Conservation (phyloP, 257 asterid species). For the Capsicum baccatum region DNA sequence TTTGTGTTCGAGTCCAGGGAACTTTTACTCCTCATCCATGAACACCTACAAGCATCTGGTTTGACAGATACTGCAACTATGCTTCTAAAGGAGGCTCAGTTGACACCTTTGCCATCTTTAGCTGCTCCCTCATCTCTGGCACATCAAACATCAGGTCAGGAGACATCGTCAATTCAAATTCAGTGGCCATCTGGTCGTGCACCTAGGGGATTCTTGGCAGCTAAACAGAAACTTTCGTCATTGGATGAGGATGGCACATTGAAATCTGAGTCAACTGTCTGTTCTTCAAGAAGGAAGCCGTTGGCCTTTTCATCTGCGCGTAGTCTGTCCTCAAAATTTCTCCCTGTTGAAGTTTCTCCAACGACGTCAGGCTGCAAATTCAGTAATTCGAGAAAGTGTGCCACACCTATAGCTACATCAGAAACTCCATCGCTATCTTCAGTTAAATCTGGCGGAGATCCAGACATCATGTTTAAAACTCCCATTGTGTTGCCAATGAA, state of each 20-base stretch:
- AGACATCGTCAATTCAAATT: slow-evolving; percentile 61
- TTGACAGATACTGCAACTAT: slow-evolving; percentile 67
- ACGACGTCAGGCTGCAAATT: slow-evolving; percentile 49
- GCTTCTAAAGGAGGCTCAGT: slow-evolving; percentile 87
- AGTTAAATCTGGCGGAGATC: slow-evolving; percentile 54
- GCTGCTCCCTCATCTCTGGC: slow-evolving; percentile 86
- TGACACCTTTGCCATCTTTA: slow-evolving; percentile 88
- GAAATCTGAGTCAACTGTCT: slow-evolving; percentile 54
- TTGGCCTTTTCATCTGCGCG: slow-evolving; percentile 48
- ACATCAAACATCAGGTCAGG: slow-evolving; percentile 74
- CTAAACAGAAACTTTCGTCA: slow-evolving; percentile 51
- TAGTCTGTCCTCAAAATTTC: slow-evolving; percentile 46
- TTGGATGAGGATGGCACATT: slow-evolving; percentile 53
- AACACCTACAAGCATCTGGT: slow-evolving; percentile 96
- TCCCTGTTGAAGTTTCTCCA: slow-evolving; percentile 54
- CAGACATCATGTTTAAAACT: slow-evolving; percentile 62
- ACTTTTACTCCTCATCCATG: slow-evolving; percentile 87
- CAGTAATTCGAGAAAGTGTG: slow-evolving; percentile 45
- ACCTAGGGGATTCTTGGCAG: slow-evolving; percentile 71
- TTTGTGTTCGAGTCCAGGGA: slow-evolving; percentile 62
- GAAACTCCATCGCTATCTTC: slow-evolving; percentile 60
- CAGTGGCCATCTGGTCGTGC: slow-evolving; percentile 95
- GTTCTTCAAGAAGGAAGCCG: slow-evolving; percentile 62
- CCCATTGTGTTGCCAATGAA: slow-evolving; percentile 88
- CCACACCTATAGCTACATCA: slow-evolving; percentile 44